phyloP scores from a whole-genome alignment of 495 filamentous ascomycete species.

The Penicillium subrubescens region DNA sequence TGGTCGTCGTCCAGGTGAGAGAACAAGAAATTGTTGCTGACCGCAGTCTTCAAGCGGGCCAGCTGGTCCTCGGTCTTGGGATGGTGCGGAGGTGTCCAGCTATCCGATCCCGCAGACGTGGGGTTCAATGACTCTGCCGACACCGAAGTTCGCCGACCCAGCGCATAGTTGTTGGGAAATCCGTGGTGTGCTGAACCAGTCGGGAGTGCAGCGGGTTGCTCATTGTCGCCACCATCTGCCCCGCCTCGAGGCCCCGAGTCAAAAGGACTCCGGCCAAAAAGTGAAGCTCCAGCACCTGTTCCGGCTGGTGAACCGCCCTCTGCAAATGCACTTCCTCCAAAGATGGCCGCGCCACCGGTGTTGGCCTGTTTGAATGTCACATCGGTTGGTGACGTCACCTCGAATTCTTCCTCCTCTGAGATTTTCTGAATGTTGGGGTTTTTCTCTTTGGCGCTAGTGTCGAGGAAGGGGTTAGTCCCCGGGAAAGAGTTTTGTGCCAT shows the following conservation, averaged over 20 bases:
- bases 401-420: constrained; percentile 63
- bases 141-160: constrained; percentile 91
- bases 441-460: constrained; percentile 35
- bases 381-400: constrained; percentile 65
- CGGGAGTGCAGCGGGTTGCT: constrained; percentile 36
- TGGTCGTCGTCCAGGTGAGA: constrained; percentile 93
- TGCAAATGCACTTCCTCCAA: constrained; percentile 35
- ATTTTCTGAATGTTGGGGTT: constrained; percentile 50
- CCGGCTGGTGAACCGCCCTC: constrained; percentile 23
- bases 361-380: constrained; percentile 51
- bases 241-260: constrained; percentile 21
- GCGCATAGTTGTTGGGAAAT: constrained; percentile 91
- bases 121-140: constrained; percentile 96
- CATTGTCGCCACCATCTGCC: constrained; percentile 28
- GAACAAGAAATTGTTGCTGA: constrained; percentile 91
- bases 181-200: constrained; percentile 54
- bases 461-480: constrained; percentile 59
- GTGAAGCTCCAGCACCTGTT: constrained; percentile 19
- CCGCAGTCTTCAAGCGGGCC: constrained; percentile 73
- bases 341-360: constrained; percentile 30
- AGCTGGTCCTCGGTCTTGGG: constrained; percentile 82
- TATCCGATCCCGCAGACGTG: constrained; percentile 75
- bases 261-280: constrained; percentile 45
- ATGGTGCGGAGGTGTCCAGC: constrained; percentile 86
- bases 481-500: constrained; percentile 61